phyloP scores from a whole-genome alignment of 495 filamentous ascomycete genomes.

The Sabuloglossum arenarium region DNA sequence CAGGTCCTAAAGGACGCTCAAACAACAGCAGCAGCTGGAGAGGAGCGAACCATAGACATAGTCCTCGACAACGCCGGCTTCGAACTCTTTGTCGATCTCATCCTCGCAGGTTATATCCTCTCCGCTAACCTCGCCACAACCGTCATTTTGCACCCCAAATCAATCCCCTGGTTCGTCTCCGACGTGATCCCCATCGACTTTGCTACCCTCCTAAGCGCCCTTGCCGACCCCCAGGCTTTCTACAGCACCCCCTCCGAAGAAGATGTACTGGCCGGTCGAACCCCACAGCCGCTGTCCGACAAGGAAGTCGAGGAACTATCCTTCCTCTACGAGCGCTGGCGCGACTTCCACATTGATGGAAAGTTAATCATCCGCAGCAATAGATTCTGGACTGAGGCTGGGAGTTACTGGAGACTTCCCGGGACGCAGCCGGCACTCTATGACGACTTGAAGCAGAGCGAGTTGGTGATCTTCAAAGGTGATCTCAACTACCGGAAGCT shows the following conservation, averaged over 20 bases:
- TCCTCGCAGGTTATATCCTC: constrained; percentile 76
- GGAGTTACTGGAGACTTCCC: constrained; percentile 74
- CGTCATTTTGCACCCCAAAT: constrained; percentile 82
- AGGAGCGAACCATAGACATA: constrained; percentile 62
- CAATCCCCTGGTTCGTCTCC: constrained; percentile 93
- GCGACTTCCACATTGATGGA: constrained; percentile 54
- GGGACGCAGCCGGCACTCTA: constrained; percentile 39
- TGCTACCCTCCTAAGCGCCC: constrained; percentile 47
- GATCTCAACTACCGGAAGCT: constrained; percentile 92
- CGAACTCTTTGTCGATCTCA: constrained; percentile 84
- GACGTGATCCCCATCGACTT: constrained; percentile 83
- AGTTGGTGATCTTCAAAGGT: constrained; percentile 92
- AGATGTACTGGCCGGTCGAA: constrained; percentile 29
- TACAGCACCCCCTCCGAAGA: constrained; percentile 50
- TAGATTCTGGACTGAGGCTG: constrained; percentile 70
- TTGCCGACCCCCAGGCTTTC: constrained; percentile 55
- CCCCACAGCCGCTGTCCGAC: constrained; percentile 36
- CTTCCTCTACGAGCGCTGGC: constrained; percentile 72
- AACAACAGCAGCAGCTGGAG: constrained; percentile 24
- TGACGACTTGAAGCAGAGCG: constrained; percentile 60
- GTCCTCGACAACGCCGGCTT: constrained; percentile 94
- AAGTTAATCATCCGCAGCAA: constrained; percentile 63
- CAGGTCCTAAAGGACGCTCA: constrained; percentile 40
- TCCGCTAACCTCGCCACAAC: constrained; percentile 62
- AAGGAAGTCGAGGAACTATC: constrained; percentile 42